Evolutionary conservation across 169 alveolate genomes (phyloP).

Genomic region (Eimeria praecox): DNA sequence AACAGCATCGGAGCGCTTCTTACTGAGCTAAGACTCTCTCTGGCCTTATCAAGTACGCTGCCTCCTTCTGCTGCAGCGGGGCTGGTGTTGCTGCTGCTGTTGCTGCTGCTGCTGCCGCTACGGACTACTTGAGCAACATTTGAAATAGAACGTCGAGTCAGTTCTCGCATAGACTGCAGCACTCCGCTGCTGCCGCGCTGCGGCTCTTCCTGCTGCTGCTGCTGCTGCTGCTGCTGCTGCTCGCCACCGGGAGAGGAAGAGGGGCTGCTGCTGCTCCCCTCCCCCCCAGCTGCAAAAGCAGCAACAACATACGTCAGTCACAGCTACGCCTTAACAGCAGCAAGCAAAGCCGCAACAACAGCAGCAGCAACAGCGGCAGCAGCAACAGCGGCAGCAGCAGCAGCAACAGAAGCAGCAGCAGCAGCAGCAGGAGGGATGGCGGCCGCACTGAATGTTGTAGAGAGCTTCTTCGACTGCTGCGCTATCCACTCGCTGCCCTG

Average conservation of each 20-base stretch:
- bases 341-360: background rate
- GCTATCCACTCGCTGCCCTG: conserved; percentile 82
- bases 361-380: conserved; percentile 9
- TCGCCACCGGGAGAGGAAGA: background rate
- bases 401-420: background rate
- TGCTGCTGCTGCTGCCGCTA: conserved; percentile 40
- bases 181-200: conserved; percentile 70
- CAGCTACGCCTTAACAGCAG: background rate
- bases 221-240: conserved; percentile 42
- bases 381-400: conserved; percentile 46
- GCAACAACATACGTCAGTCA: background rate
- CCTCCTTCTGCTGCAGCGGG: conserved; percentile 25
- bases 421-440: conserved; percentile 1
- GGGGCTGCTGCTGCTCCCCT: conserved; percentile 20
- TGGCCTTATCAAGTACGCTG: conserved; percentile 39
- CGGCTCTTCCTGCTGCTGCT: conserved; percentile 23
- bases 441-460: conserved; percentile 39
- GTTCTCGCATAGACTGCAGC: conserved; percentile 59
- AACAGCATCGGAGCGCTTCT: background rate
- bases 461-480: conserved; percentile 59
- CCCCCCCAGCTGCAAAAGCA: background rate
- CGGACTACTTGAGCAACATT: conserved; percentile 52
- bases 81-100: background rate
- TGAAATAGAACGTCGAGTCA: conserved; percentile 54
- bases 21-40: conserved; percentile 50